Base-by-base conservation (phyloP, 345 rosid genomes). In the Eucalyptus erythrocorys region DNA sequence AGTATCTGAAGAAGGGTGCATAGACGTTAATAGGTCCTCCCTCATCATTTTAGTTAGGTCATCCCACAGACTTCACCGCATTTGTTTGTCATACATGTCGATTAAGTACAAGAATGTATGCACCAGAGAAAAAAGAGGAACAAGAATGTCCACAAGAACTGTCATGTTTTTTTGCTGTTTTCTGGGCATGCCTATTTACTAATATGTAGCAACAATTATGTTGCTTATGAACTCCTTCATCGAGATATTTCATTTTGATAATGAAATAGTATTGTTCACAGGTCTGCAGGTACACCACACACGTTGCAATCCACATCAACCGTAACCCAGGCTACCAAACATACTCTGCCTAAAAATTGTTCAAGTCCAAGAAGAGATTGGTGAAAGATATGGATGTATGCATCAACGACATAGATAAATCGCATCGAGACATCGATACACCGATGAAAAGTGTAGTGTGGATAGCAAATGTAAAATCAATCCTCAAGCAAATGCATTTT, bases 41-140 rank as follows among this genome's bases (percentile, higher is more conserved):
- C 84, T 85, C 40, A 86, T 90, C 93, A 81, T 86, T 81, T 91
- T 91, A 91, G 90, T 90, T 87, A 89, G 91, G 91, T 91, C 92
- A 89, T 89, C 81, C 90, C 90, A 88, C 32, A 37, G 86, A 80
- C 30, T 10, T n/a, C 10, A 16, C 24, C 30, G 16, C 47, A 40
- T 13, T 76, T 40, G 84, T 24, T 71, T 76, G 84, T 42, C 84
- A 11, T 13, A 40, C 84, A 40, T 42, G 47, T 76, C 30, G 30
- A 40, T 40, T 76, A 76, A 76, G 14, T 21, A 42, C 27, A 10
- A 76, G 82, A 21, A 37, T 21, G 27, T 21, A 37, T 76, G 82
- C 43, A 76, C 47, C 47, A 76, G 27, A 76, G 24, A 17, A 76
- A 40, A 40, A 40, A 40, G 47, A 76, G 47, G 84, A 76, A 76